phyloP scores from a whole-genome alignment of 495 filamentous ascomycete species.

The Neurospora tetrasperma region DNA sequence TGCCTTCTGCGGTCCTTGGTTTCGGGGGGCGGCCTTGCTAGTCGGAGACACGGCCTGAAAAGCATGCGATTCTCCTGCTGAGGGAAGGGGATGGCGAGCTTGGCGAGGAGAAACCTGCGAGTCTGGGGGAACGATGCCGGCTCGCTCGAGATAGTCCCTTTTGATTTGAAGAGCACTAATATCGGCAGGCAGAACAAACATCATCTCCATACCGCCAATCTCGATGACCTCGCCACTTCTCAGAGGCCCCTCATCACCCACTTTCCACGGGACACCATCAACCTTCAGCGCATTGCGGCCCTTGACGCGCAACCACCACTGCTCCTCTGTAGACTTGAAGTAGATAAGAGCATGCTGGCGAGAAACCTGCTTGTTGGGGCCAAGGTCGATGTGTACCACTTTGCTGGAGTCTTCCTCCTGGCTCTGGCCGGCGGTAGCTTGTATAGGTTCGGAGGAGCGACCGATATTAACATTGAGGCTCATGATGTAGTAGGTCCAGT shows the following conservation, averaged over 20 bases:
- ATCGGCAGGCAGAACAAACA: slow-evolving; percentile 78
- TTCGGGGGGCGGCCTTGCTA: slow-evolving; percentile 16
- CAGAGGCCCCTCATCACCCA: slow-evolving; percentile 52
- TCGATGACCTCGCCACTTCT: slow-evolving; percentile 82
- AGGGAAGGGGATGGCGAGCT: slow-evolving; percentile 41
- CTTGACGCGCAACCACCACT: slow-evolving; percentile 76
- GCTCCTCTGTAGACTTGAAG: slow-evolving; percentile 56
- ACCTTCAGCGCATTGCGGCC: slow-evolving; percentile 85
- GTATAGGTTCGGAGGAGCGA: slow-evolving; percentile 52
- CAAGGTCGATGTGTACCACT: slow-evolving; percentile 79
- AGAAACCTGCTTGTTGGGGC: slow-evolving; percentile 86
- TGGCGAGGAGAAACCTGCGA: slow-evolving; percentile 7
- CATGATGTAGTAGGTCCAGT: slow-evolving; percentile 93
- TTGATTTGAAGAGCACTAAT: slow-evolving; percentile 49
- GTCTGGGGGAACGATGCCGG: slow-evolving; percentile 30
- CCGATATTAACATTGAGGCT: slow-evolving; percentile 75
- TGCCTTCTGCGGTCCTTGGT: slow-evolving; percentile 34
- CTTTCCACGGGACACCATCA: slow-evolving; percentile 57
- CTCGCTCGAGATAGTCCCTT: slow-evolving; percentile 41
- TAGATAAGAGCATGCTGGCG: slow-evolving; percentile 77
- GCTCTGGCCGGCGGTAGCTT: slow-evolving; percentile 14
- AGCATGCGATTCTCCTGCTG: slow-evolving; percentile 24
- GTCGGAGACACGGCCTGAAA: slow-evolving; percentile 16
- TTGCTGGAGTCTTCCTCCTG: slow-evolving; percentile 23
- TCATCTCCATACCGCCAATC: slow-evolving; percentile 89